Conservation (phyloP, 257 asterid species). For the Nemophila menziesii region DNA sequence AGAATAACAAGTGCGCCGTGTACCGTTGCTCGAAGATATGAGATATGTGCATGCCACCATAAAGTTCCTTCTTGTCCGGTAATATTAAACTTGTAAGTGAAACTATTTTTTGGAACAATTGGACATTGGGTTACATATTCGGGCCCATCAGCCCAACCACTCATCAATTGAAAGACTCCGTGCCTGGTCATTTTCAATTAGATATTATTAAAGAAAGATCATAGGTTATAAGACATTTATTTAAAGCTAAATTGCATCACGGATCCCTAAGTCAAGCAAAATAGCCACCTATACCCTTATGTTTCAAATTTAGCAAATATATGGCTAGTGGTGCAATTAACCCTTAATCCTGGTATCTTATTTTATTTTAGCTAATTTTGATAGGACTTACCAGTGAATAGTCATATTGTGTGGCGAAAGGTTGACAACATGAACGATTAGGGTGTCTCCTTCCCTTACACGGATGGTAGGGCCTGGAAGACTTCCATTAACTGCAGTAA, state of each 20-base stretch:
- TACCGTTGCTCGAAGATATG: not conserved
- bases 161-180: not conserved
- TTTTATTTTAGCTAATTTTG: no score
- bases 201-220: no score
- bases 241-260: no score
- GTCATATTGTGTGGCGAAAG: not conserved
- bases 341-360: no score
- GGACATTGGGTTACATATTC: not conserved
- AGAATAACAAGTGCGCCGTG: not conserved
- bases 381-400: not conserved
- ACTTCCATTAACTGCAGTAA: not conserved
- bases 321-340: no score
- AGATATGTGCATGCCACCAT: not conserved
- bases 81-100: not conserved
- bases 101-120: not conserved
- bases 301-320: no score
- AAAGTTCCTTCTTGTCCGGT: not conserved
- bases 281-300: no score
- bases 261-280: no score
- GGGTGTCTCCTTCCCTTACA: not conserved
- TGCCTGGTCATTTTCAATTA: not conserved
- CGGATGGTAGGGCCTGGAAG: not conserved
- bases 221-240: no score
- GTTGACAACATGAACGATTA: not conserved
- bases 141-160: not conserved